phyloP scores from a whole-genome alignment of 306 rosid species.

The Cicer bijugum region DNA sequence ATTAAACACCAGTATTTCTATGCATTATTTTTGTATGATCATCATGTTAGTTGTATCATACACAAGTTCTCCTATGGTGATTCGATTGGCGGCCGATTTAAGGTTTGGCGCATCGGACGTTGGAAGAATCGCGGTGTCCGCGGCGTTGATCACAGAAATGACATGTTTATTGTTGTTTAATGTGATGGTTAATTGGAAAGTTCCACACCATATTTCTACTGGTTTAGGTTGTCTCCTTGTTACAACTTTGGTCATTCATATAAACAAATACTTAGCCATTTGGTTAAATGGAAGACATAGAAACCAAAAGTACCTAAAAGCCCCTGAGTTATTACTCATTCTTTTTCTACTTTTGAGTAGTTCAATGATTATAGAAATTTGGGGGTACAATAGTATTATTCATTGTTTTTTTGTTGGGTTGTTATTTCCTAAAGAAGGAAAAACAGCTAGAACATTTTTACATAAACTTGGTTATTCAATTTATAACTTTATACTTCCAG shows the following conservation, averaged over 20 bases:
- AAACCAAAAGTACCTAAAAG: slow-evolving; percentile 73
- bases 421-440: slow-evolving; percentile 80
- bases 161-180: slow-evolving; percentile 65
- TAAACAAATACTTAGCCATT: slow-evolving; percentile 56
- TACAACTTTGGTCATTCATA: slow-evolving; percentile 12
- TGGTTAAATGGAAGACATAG: slow-evolving; percentile 69
- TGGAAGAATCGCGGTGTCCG: slow-evolving; percentile 64
- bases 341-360: slow-evolving; percentile 58
- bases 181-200: slow-evolving; percentile 44
- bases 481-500: slow-evolving; percentile 78
- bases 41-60: slow-evolving; percentile 63
- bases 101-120: slow-evolving; percentile 67
- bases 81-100: slow-evolving; percentile 75
- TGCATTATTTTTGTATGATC: slow-evolving; percentile 41
- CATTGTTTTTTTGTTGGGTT: slow-evolving; percentile 69
- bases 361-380: slow-evolving; percentile 68
- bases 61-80: slow-evolving; percentile 88
- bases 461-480: slow-evolving; percentile 81
- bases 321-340: slow-evolving; percentile 67
- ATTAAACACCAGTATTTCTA: slow-evolving; percentile 28
- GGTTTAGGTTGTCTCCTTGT: slow-evolving; percentile 38
- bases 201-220: neutral
- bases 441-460: slow-evolving; percentile 73
- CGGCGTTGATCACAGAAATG: slow-evolving; percentile 69
- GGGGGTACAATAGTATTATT: slow-evolving; percentile 61